Conservation (phyloP, 2,329 filamentous ascomycete genomes). For the Penicillium sp. region DNA sequence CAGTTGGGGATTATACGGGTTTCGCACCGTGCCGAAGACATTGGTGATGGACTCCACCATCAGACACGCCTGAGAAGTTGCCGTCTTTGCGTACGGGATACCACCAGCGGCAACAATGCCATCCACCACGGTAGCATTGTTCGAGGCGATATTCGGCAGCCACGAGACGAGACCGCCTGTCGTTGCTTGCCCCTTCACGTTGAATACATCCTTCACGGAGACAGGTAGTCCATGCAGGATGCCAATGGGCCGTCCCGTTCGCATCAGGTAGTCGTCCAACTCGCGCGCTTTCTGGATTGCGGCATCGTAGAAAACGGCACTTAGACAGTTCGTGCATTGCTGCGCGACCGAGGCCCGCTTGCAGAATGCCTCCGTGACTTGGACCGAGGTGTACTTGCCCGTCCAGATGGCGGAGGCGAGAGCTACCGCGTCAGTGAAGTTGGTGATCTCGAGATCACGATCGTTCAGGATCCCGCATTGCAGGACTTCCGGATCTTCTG, state of each 20-base stretch:
- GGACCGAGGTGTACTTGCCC: constrained; percentile 31
- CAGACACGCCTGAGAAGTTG: constrained; percentile 55
- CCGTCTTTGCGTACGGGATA: constrained; percentile 50
- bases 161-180: constrained; percentile 20
- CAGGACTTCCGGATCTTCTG: no score
- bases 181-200: constrained; percentile 17
- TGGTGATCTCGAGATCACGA: constrained; percentile 52
- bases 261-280: no score
- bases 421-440: constrained; percentile 36
- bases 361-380: constrained; percentile 51
- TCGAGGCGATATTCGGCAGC: constrained; percentile 12
- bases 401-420: constrained; percentile 29
- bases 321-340: no score
- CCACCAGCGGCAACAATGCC: constrained; percentile 28
- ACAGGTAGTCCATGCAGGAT: constrained; percentile 34
- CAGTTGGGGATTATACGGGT: constrained; percentile 38
- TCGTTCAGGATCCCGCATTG: constrained; percentile 46
- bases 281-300: no score
- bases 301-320: no score
- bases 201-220: constrained; percentile 40
- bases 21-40: constrained; percentile 43
- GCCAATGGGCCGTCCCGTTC: no score
- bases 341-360: constrained; percentile 36
- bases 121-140: constrained; percentile 21
- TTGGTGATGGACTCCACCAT: constrained; percentile 54